phyloP scores from a whole-genome alignment of 805 yeast genomes.

The Pichia ethanolica region DNA sequence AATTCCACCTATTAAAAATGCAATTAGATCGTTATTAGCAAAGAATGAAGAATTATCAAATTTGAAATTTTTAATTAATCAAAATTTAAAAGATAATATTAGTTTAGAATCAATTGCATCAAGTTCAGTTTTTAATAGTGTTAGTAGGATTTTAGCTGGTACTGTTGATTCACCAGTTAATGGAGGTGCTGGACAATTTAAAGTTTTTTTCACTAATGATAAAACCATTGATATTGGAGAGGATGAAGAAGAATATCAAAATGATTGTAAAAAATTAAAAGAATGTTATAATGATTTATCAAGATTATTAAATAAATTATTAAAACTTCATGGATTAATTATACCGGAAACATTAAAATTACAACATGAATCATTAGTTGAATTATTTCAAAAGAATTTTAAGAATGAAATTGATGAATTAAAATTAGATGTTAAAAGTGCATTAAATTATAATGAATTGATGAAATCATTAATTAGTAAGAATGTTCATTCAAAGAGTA shows the following conservation, averaged over 20 bases:
- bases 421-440: constrained; percentile 25
- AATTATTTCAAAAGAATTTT: constrained; percentile 61
- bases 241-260: constrained; percentile 18
- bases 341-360: constrained; percentile 48
- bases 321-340: constrained; percentile 60
- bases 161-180: constrained; percentile 90
- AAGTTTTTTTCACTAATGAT: constrained; percentile 45
- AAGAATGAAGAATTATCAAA: constrained; percentile 70
- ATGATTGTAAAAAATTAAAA: constrained; percentile 26
- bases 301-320: constrained; percentile 54
- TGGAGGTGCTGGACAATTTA: constrained; percentile 84
- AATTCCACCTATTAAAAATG: constrained; percentile 81
- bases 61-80: constrained; percentile 52
- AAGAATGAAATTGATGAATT: constrained; percentile 48
- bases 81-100: constrained; percentile 31
- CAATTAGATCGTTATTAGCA: constrained; percentile 54
- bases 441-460: constrained; percentile 12
- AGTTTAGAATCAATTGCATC: constrained; percentile 18
- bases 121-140: constrained; percentile 45
- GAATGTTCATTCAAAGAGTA: constrained; percentile 12
- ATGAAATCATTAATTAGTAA: constrained; percentile 14
- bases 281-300: constrained; percentile 64
- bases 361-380: constrained; percentile 61
- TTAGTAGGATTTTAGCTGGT: constrained; percentile 69
- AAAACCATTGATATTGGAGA: constrained; percentile 12